Conservation (phyloP, 441 rosid species). For the Jatropha podagrica region DNA sequence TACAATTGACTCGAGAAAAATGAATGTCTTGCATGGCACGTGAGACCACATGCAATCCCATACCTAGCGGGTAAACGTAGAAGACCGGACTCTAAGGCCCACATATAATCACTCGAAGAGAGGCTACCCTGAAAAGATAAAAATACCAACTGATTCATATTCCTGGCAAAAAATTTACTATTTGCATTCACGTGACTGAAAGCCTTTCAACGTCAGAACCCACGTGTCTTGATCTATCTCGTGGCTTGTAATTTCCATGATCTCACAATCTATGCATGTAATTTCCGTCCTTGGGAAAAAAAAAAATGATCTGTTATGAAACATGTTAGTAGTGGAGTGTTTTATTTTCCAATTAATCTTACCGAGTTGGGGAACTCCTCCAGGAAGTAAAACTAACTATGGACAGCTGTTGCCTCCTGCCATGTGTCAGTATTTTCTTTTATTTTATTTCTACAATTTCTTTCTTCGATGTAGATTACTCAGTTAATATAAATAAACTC, state of each 20-base stretch:
- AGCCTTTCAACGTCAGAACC: slow-evolving; percentile 5
- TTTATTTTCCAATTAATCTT: not conserved
- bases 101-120: not conserved
- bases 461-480: not conserved
- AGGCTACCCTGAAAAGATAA: not conserved
- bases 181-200: slow-evolving; percentile 30
- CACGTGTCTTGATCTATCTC: slow-evolving; percentile 17
- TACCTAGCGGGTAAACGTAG: not conserved
- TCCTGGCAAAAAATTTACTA: not conserved
- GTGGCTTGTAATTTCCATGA: too few species aligned
- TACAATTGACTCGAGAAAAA: not conserved
- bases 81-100: too few species aligned
- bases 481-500: too few species aligned
- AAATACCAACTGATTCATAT: too few species aligned
- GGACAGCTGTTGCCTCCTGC: slow-evolving; percentile 25
- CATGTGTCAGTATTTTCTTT: not conserved
- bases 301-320: too few species aligned
- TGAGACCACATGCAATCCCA: slow-evolving; percentile 36
- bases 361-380: not conserved
- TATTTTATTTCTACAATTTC: not conserved
- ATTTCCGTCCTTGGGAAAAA: too few species aligned
- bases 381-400: slow-evolving; percentile 16
- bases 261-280: too few species aligned
- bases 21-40: slow-evolving; percentile 30
- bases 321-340: too few species aligned